Evolutionary conservation across 176 grass and related monocot species (phyloP).

Genomic region (Aechmea fasciata): DNA sequence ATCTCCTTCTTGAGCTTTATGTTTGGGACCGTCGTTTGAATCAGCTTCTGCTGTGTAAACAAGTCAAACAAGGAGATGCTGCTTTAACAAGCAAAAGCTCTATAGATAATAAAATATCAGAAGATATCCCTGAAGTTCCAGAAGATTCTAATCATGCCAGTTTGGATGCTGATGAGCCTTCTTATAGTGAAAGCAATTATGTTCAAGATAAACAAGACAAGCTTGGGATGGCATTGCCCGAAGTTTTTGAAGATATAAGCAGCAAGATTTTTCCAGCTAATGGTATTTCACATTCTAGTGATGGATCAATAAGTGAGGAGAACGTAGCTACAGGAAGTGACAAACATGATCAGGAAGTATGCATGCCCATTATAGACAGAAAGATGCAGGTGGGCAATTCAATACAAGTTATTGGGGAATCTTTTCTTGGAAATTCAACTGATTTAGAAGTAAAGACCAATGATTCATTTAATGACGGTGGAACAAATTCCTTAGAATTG

Average conservation of each 20-base stretch:
- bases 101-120: neutral
- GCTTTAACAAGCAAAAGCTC: conserved; percentile 19
- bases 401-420: conserved; percentile 14
- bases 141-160: conserved; percentile 4
- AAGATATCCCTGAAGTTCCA: conserved; percentile 16
- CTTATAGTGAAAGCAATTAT: neutral
- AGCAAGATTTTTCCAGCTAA: conserved; percentile 12
- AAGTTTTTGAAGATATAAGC: conserved; percentile 3
- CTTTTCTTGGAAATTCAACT: conserved; percentile 31
- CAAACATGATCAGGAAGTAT: conserved; percentile 25
- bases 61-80: conserved; percentile 23
- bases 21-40: conserved; percentile 78
- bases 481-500: neutral
- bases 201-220: conserved; percentile 8
- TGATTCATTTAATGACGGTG: conserved; percentile 14
- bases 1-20: conserved; percentile 69
- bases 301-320: conserved; percentile 1
- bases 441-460: conserved; percentile 12
- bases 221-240: neutral
- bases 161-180: conserved; percentile 21
- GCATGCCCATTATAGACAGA: conserved; percentile 13
- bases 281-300: conserved; percentile 11
- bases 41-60: conserved; percentile 50
- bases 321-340: conserved; percentile 14
- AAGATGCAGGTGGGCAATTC: conserved; percentile 22